Evolutionary conservation across 768 basidiomycete genomes (phyloP).

Genomic region (Psilocybe subaeruginosa): DNA sequence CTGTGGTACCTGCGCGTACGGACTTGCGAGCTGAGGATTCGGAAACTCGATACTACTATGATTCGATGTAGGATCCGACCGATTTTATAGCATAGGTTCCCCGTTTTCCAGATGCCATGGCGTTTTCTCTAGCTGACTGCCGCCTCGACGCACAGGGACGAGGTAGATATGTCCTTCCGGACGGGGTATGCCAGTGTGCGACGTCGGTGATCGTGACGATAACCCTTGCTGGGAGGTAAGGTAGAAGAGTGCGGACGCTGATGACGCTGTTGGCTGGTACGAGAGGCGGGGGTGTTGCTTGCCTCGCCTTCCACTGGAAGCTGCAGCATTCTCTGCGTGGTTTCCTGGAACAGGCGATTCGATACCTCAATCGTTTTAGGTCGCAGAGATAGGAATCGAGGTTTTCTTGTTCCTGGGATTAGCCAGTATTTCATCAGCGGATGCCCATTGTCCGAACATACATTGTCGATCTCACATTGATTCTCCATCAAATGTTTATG

Average conservation of each 20-base stretch:
- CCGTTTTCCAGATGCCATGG: background rate
- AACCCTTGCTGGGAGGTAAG: background rate
- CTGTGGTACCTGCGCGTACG: too few relatives aligned
- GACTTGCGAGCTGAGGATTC: too few relatives aligned
- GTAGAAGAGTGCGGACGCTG: background rate
- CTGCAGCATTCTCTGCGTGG: background rate
- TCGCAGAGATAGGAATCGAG: background rate
- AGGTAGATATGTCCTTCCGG: background rate
- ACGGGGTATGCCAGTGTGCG: background rate
- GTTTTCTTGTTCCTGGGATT: background rate
- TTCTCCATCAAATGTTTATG: too few relatives aligned
- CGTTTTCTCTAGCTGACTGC: background rate
- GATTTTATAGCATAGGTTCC: background rate
- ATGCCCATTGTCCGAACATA: background rate
- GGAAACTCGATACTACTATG: too few relatives aligned
- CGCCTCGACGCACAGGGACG: background rate
- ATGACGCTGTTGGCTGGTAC: background rate
- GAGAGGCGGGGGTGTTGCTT: background rate
- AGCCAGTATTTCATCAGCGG: background rate
- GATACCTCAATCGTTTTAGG: background rate
- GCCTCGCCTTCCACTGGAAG: background rate
- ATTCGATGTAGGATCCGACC: too few relatives aligned
- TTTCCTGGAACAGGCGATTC: background rate
- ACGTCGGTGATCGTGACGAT: background rate
- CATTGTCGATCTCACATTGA: too few relatives aligned